phyloP scores from a whole-genome alignment of 805 yeast genomes.

The Metschnikowia baotianmanensis region DNA sequence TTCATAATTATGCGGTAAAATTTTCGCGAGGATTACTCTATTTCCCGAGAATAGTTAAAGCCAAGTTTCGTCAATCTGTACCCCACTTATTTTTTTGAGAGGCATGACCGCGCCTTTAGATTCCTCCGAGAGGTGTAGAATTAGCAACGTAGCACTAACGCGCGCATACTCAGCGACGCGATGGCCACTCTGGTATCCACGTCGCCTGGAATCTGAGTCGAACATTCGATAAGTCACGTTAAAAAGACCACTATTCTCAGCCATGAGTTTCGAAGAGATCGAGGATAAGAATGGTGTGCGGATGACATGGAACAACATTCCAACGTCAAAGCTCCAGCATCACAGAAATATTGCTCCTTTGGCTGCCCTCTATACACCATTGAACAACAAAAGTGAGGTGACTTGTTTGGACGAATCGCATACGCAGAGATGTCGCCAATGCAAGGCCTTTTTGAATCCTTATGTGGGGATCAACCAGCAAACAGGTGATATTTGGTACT shows the following conservation, averaged over 20 bases:
- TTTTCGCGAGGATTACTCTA: too few relatives aligned
- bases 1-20: too few relatives aligned
- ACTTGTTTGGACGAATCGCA: conserved; percentile 39
- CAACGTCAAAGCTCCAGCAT: conserved; percentile 52
- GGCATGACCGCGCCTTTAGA: neutral
- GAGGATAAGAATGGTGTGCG: conserved; percentile 77
- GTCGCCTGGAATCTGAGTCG: too few relatives aligned
- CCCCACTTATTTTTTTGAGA: too few relatives aligned
- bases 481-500: conserved; percentile 44
- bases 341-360: conserved; percentile 53
- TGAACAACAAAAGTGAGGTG: conserved; percentile 43
- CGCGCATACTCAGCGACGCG: neutral
- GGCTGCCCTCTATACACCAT: conserved; percentile 58
- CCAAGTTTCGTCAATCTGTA: too few relatives aligned
- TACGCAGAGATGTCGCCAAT: conserved; percentile 48
- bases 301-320: conserved; percentile 68
- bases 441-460: conserved; percentile 56
- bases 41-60: too few relatives aligned
- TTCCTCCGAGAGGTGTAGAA: neutral
- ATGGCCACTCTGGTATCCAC: neutral
- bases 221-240: too few relatives aligned
- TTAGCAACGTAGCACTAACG: too few relatives aligned
- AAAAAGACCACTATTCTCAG: too few relatives aligned
- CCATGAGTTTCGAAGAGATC: conserved; percentile 49
- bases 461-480: conserved; percentile 36